These are phyloP conservation scores for Amauroascus niger DNA, from an alignment of 2,329 filamentous ascomycete genomes.

Conservation along the genomic window DNA sequence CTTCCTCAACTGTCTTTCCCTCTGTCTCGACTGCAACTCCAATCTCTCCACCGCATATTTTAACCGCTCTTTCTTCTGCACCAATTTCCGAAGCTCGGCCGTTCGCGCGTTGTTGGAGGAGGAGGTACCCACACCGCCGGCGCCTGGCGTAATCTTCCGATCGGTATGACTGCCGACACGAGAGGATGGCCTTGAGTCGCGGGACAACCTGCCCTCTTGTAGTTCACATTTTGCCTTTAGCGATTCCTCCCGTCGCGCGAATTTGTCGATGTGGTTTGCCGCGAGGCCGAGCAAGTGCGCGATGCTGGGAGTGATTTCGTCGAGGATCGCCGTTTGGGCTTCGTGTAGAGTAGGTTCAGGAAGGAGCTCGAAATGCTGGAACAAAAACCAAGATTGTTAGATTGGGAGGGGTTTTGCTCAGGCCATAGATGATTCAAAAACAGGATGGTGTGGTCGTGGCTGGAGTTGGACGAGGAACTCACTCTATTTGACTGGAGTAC, in stretches of 20 bases:
- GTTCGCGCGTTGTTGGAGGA: conserved; percentile 35
- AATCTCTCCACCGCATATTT: conserved; percentile 79
- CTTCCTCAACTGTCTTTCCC: conserved; percentile 61
- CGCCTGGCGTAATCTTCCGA: conserved; percentile 19
- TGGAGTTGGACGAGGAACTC: conserved; percentile 14
- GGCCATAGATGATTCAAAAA: not conserved
- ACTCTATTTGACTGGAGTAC: conserved; percentile 55
- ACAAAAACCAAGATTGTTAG: not conserved
- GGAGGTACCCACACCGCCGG: conserved; percentile 11
- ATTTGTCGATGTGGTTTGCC: conserved; percentile 71
- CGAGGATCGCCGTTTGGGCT: conserved; percentile 73
- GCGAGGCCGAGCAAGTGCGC: conserved; percentile 67
- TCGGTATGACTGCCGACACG: conserved; percentile 7
- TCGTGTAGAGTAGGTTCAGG: conserved; percentile 71
- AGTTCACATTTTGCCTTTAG: conserved; percentile 74
- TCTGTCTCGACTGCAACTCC: conserved; percentile 74
- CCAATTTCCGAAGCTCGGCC: conserved; percentile 56
- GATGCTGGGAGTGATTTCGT: conserved; percentile 84
- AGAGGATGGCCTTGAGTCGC: conserved; percentile 29
- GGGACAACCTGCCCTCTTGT: conserved; percentile 60
- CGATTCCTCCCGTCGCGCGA: conserved; percentile 71
- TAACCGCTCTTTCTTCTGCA: conserved; percentile 73
- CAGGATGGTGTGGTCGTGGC: not conserved
- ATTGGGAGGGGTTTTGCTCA: not conserved
- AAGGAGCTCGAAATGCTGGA: conserved; percentile 82